Evolutionary conservation across 192 early-diverging fungal species (phyloP).

Genomic region (Linnemannia exigua): DNA sequence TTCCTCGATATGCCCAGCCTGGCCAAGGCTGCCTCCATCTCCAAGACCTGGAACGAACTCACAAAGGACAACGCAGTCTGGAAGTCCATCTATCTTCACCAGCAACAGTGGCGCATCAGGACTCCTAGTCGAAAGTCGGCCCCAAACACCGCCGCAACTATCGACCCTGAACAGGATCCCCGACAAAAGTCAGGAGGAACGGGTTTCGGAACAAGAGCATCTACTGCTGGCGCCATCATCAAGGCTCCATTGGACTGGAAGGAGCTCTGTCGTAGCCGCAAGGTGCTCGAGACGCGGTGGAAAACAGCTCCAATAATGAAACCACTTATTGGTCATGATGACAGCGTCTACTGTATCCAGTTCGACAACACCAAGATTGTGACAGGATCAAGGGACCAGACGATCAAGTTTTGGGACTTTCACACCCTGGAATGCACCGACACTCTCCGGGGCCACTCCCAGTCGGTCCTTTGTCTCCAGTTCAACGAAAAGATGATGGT

Average conservation of each 20-base stretch:
- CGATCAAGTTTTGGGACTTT: slow-evolving; percentile 85
- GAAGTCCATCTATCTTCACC: slow-evolving; percentile 70
- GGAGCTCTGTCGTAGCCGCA: slow-evolving; percentile 75
- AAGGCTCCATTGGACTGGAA: slow-evolving; percentile 70
- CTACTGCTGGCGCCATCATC: neutral
- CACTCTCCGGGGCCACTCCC: slow-evolving; percentile 75
- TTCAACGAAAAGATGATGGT: slow-evolving; percentile 80
- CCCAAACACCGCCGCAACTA: neutral
- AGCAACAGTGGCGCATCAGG: slow-evolving; percentile 61
- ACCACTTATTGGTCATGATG: slow-evolving; percentile 79
- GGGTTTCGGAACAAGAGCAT: neutral
- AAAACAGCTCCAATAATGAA: slow-evolving; percentile 52
- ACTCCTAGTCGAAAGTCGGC: neutral
- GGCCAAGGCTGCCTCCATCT: slow-evolving; percentile 69
- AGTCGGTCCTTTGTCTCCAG: slow-evolving; percentile 82
- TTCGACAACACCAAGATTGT: slow-evolving; percentile 78
- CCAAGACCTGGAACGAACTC: slow-evolving; percentile 74
- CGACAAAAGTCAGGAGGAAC: neutral
- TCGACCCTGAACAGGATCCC: neutral
- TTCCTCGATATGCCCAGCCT: slow-evolving; percentile 71
- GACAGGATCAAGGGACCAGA: slow-evolving; percentile 81
- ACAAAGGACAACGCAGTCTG: slow-evolving; percentile 80
- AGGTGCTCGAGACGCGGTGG: slow-evolving; percentile 74
- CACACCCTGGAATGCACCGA: slow-evolving; percentile 65
- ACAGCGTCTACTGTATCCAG: slow-evolving; percentile 92